Evolutionary conservation across 441 rosid species (phyloP), one percentile per base, ranked within the genome.

Genomic region (Adansonia madagascariensis): DNA sequence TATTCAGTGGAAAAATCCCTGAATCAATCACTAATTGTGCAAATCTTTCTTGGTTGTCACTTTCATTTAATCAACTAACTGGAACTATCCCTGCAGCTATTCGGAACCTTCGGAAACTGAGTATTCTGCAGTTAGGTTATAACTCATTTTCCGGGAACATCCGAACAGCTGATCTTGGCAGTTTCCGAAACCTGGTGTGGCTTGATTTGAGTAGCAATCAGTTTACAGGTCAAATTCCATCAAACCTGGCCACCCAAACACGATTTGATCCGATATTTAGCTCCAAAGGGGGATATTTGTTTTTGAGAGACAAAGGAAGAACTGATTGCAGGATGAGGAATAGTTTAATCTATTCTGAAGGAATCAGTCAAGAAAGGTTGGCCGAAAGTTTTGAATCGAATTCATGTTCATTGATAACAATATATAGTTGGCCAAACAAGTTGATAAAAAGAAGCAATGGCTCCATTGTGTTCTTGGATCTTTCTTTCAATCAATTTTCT

Each of bases 1-100:
- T 3, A 31, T 57, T 73, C 53, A 24, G 17, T 31, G 75, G 64
- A 57, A 9, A 9, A 10, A 31, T 73, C 3, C 75, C 75, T 0
- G 35, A 0, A 41, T 73, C 53, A 56, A 12, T 73, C 52, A 57
- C 39, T 2, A 11, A 73, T 0, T 73, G 65, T 43, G 6, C n/a
- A 41, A 63, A 56, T 39, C 65, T 73, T 8, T 8, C 75, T 4
- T 55, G 64, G 75, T 41, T 73, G 49, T 73, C 75, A 8, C 75
- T 73, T 9, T 55, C 64, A 0, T n/a, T 17, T 43, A 73, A 56
- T 57, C 47, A 55, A 6, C 41, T 73, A 35, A 35, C 2, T 11
- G 75, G 75, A 11, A 44, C 22, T 1, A 56, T 73, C 10, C 75
- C 75, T 11, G 17, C 17, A 2, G 8, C 3, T 44, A 41, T 73